A percentile compares a stretch with the other conserved stretches of the same genome.
phyloP scores from a whole-genome alignment of 306 rosid species.

The Casuarina equisetifolia region DNA sequence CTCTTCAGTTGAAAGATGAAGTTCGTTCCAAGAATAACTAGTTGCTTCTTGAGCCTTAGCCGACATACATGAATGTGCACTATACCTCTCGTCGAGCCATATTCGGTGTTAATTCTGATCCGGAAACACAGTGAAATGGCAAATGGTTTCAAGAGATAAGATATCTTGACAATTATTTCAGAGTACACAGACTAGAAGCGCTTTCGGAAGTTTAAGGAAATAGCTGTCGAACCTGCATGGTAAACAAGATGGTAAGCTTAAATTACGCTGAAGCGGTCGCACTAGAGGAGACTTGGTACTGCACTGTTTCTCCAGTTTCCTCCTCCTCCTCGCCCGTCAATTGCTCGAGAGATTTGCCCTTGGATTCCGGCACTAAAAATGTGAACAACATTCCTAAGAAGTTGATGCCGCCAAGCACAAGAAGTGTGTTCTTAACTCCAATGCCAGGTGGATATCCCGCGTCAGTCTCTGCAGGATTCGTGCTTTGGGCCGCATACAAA shows the following conservation, averaged over 20 bases:
- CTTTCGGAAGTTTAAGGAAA: not conserved
- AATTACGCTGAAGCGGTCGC: constrained; percentile 53
- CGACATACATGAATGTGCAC: too few relatives aligned
- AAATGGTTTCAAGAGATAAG: not conserved
- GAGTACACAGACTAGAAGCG: constrained; percentile 1
- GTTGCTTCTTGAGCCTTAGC: too few relatives aligned
- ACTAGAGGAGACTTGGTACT: constrained; percentile 3
- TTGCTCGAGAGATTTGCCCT: constrained; percentile 84
- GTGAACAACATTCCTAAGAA: constrained; percentile 62
- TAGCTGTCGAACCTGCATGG: not conserved
- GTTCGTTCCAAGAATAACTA: too few relatives aligned
- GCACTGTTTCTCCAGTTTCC: constrained; percentile 22
- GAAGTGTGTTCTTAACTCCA: constrained; percentile 63
- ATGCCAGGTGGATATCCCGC: constrained; percentile 77
- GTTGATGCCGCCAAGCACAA: constrained; percentile 72
- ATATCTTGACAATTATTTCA: constrained; percentile 18
- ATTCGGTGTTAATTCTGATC: not conserved
- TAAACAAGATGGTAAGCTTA: not conserved
- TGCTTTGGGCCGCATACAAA: constrained; percentile 73
- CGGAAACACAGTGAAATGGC: not conserved
- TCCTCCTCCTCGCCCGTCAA: constrained; percentile 71
- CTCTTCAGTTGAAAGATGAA: too few relatives aligned
- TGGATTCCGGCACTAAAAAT: constrained; percentile 78
- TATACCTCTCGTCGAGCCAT: not conserved
- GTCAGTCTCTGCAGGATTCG: constrained; percentile 30